Percentiles rank a stretch among this genome's conserved stretches.
These are phyloP conservation scores for Meripilus lineatus DNA, from an alignment of 1,284 basidiomycete genomes.

Conservation along the genomic window DNA sequence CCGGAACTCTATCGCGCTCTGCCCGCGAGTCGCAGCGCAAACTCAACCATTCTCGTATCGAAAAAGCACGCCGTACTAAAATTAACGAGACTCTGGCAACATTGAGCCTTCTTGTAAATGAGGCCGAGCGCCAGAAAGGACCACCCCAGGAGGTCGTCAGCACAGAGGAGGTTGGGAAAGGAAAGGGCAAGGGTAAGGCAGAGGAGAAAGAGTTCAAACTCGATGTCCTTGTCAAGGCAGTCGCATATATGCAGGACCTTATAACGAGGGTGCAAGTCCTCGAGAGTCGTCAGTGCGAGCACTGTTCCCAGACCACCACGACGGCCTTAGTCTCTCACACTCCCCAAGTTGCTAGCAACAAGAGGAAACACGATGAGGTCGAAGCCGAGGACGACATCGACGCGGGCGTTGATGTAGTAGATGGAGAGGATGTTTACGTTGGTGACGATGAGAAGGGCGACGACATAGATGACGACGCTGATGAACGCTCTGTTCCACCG, in stretches of 20 bases:
- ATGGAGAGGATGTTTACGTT: conserved; percentile 16
- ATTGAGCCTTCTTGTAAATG: conserved; percentile 56
- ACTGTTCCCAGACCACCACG: conserved; percentile 19
- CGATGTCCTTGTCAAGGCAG: conserved; percentile 72
- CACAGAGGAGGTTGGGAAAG: conserved; percentile 27
- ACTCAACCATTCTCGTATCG: conserved; percentile 79
- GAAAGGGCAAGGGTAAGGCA: conserved; percentile 33
- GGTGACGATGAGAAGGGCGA: conserved; percentile 21
- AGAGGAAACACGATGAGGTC: conserved; percentile 19
- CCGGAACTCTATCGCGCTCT: conserved; percentile 59
- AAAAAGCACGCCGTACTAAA: conserved; percentile 77
- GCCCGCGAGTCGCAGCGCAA: conserved; percentile 75
- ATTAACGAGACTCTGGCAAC: conserved; percentile 76
- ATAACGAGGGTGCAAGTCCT: conserved; percentile 42
- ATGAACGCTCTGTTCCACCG: conserved; percentile 7
- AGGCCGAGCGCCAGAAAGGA: conserved; percentile 23
- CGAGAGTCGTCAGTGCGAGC: conserved; percentile 35
- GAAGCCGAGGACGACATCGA: conserved; percentile 10
- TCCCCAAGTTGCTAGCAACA: conserved; percentile 8
- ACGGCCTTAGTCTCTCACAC: conserved; percentile 3
- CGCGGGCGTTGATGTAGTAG: conserved; percentile 7
- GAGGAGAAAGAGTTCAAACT: conserved; percentile 77
- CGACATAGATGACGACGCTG: conserved; percentile 6
- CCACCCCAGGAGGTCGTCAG: conserved; percentile 25
- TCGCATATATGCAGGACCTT: conserved; percentile 63